Conservation (phyloP, 108 stramenopile species). For the Nannochloropsis oceanica region DNA sequence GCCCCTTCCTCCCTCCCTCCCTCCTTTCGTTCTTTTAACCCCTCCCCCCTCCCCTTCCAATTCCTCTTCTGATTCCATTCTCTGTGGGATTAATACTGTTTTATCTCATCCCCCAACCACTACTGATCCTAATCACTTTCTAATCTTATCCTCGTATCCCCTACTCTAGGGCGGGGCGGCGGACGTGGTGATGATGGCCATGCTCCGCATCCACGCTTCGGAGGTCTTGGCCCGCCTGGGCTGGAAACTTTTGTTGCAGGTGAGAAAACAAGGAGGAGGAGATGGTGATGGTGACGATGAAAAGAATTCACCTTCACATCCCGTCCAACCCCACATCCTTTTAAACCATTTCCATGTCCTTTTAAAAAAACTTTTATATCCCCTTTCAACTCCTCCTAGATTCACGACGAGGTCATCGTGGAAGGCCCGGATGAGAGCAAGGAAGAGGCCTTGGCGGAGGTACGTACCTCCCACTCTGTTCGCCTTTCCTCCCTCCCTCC, state of each 20-base stretch:
- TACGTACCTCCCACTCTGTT: too few relatives aligned
- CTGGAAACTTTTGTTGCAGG: conserved; percentile 88
- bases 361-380: neutral
- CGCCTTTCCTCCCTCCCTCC: too few relatives aligned
- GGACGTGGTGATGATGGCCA: conserved; percentile 98
- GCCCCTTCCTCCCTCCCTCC: too few relatives aligned
- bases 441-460: conserved; percentile 76
- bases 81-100: too few relatives aligned
- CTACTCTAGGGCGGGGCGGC: conserved; percentile 82
- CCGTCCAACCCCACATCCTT: neutral
- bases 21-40: too few relatives aligned
- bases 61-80: too few relatives aligned
- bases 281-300: too few relatives aligned
- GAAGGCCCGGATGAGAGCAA: conserved; percentile 95
- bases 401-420: conserved; percentile 98
- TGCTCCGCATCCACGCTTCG: conserved; percentile 81
- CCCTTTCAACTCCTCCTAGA: too few relatives aligned
- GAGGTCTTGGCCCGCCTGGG: conserved; percentile 60
- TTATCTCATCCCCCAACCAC: too few relatives aligned
- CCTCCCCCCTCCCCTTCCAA: too few relatives aligned
- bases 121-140: neutral
- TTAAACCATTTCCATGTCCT: neutral
- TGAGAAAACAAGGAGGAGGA: neutral
- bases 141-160: neutral
- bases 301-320: neutral